Conservation (phyloP, 345 rosid species). For the Citrus sp. region DNA sequence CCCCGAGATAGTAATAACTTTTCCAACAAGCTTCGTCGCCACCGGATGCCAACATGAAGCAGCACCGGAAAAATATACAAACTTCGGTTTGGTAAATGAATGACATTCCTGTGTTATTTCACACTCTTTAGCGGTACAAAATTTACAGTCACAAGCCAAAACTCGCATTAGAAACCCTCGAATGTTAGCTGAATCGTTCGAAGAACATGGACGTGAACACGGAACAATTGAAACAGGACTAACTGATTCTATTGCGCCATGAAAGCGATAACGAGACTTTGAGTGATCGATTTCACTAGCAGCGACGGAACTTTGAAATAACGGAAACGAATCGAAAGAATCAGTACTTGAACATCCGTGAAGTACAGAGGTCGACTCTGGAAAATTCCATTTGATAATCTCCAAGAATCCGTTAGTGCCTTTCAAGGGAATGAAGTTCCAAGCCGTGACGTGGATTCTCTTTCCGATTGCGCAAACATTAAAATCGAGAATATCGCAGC, state of each 20-base stretch:
- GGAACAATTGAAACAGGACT: conserved; percentile 73
- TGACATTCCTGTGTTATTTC: conserved; percentile 19
- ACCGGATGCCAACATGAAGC: conserved; percentile 73
- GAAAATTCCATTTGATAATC: conserved; percentile 63
- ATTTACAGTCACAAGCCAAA: conserved; percentile 56
- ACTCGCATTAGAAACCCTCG: conserved; percentile 62
- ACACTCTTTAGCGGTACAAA: conserved; percentile 26
- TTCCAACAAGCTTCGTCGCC: conserved; percentile 60
- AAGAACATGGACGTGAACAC: conserved; percentile 31
- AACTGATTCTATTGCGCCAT: conserved; percentile 56
- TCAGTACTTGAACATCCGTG: conserved; percentile 24
- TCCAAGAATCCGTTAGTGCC: conserved; percentile 66
- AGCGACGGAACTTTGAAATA: conserved; percentile 24
- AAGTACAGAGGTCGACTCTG: conserved; percentile 19
- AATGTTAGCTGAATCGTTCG: conserved; percentile 28
- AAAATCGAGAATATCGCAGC: conserved; percentile 71
- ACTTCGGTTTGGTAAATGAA: conserved; percentile 36
- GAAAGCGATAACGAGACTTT: conserved; percentile 41
- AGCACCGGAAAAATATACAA: conserved; percentile 61
- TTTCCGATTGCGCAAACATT: conserved; percentile 35
- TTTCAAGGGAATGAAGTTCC: conserved; percentile 70
- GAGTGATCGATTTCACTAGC: conserved; percentile 6
- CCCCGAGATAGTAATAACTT: conserved; percentile 40
- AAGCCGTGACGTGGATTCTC: conserved; percentile 49
- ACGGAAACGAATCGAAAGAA: conserved; percentile 32